Base-by-base conservation (phyloP, 371 early-diverging fungal species). In the Thermomucor indicae-seudaticae region DNA sequence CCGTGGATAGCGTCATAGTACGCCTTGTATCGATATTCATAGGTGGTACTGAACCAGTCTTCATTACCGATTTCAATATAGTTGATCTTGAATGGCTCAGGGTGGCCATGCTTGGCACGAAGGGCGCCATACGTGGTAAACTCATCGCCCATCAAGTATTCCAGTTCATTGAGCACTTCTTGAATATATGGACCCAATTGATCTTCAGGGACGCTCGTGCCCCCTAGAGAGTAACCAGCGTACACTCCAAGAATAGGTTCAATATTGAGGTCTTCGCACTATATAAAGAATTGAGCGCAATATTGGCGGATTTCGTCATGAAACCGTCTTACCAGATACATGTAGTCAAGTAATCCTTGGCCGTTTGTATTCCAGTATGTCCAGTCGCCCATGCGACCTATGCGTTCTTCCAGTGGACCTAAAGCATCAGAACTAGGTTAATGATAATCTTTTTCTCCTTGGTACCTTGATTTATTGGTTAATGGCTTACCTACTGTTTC, bases 21-120 rank as follows among this genome's bases (percentile, higher is more conserved):
- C 5, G 52, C 53, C 17, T 44, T 35, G 47, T 60, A 60, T 16
- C 61, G 52, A 29, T 60, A 60, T 6, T 60, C 52, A 31, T 60
- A 60, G 14, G 61, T 52, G 4, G 43, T 39, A 22, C 53, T 52
- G 32, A 60, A 60, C 41, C 45, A 60, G 28, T 60, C 55, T 34
- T 60, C 61, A 25, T 60, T 60, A 20, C 61, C 61, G 29, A 60
- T 46, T 47, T 60, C 56, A 17, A 60, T 48, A n/a, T 52, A 55
- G 12, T 46, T 39, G 27, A 60, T 47, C 11, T 51, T 27, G 43
- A 60, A 55, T n/a, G 61, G 61, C 37, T 55, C 48, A 5, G 49
- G 35, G n/a, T 50, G 61, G 8, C 61, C 61, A 16, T 60, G 42
- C 14, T 42, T 7, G 11, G 52, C 64, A 43, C 64, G 47, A 14